Base-by-base conservation (phyloP, 345 rosid genomes). In the Arabidopsis suecica region DNA sequence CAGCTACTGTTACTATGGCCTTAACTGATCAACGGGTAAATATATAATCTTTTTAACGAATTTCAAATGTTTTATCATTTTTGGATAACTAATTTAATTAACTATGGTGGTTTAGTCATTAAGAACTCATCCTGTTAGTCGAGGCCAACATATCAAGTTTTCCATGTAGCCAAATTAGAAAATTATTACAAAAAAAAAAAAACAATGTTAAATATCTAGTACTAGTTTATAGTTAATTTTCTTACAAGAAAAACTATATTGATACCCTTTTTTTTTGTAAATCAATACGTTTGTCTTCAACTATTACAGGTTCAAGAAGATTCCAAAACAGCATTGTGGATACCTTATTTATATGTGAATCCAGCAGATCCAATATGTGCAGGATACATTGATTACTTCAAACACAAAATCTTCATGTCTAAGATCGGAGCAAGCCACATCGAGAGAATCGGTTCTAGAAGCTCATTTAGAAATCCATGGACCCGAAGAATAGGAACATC, bases 301-400 rank as follows among this genome's bases (percentile, higher is more conserved):
- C 2, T 33, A 57, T 65, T 34, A 13, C 7, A 61, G 69, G 12
- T 30, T 44, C 53, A 61, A 38, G 71, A 74, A 1, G 66, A 71
- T 51, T 9, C 68, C 12, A 74, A 68, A 33, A 32, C 79, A 8
- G 79, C 84, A 16, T 68, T 49, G 0, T 91, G 92, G 93, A 61
- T 40, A 49, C 93, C 93, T 0, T 22, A 59, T 66, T 42, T 91
- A 2, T 88, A 73, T 61, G 86, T 87, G 69, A 88, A 88, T 66
- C 78, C 82, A 10, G 61, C 49, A 3, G 96, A 88, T 66, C 81
- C 71, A 56, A 73, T 86, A 1, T 83, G 90, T 56, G 82, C 87
- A 1, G 96, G 84, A 33, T 88, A 84, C 40, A 81, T 84, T 37
- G 86, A 87, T 7, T 83, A 89, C 71, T 86, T 87, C 61, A 72